Evolutionary conservation across 768 basidiomycete genomes (phyloP).

Genomic region (Russula sp.): DNA sequence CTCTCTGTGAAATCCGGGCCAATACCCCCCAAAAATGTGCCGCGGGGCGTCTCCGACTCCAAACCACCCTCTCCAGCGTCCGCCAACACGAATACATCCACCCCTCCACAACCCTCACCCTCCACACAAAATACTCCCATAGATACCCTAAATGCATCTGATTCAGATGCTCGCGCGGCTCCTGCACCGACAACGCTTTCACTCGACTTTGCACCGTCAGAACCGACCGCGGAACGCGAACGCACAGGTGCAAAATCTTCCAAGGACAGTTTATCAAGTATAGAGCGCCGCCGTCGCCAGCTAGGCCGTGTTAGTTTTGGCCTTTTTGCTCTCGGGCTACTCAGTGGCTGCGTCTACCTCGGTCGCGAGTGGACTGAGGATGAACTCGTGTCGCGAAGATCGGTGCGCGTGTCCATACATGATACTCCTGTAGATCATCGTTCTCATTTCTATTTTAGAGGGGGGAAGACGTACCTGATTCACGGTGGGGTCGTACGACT

Average conservation of each 20-base stretch:
- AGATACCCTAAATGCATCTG: neutral
- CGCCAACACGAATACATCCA: neutral
- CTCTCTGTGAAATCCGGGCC: neutral
- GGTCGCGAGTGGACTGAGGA: constrained; percentile 75
- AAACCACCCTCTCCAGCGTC: neutral
- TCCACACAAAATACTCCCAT: neutral
- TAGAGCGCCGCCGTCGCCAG: constrained; percentile 60
- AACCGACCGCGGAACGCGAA: constrained; percentile 33
- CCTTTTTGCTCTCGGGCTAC: constrained; percentile 48
- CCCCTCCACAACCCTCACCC: neutral
- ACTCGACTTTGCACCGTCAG: constrained; percentile 55
- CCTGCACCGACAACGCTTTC: constrained; percentile 24
- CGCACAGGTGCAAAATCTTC: constrained; percentile 74
- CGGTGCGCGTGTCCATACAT: constrained; percentile 37
- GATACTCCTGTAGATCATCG: neutral
- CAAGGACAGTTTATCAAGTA: constrained; percentile 69
- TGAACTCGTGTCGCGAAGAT: constrained; percentile 56
- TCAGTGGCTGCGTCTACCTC: constrained; percentile 52
- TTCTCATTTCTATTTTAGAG: constrained; percentile 33
- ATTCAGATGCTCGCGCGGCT: neutral
- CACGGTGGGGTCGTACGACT: constrained; percentile 58
- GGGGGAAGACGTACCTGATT: constrained; percentile 49
- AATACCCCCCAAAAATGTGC: constrained; percentile 4
- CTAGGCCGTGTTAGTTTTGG: constrained; percentile 49
- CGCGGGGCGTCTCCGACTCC: neutral